These are phyloP conservation scores for Scleroderma bovista DNA, from an alignment of 768 basidiomycete genomes.

Conservation along the genomic window DNA sequence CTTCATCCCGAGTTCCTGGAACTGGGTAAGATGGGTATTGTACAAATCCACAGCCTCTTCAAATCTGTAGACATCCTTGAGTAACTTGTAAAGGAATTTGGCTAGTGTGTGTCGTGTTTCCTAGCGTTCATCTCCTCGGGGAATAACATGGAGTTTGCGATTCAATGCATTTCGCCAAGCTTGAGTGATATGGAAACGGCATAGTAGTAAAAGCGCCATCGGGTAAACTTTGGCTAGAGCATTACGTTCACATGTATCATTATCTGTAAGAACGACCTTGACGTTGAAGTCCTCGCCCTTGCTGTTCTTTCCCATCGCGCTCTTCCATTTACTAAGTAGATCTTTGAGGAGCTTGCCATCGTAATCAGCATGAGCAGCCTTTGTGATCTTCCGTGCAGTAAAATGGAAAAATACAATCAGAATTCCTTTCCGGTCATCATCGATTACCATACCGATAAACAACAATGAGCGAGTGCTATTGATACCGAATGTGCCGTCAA, in stretches of 20 bases:
- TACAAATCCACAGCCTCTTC: background rate
- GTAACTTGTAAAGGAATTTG: too few relatives aligned
- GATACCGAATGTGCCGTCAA: too few relatives aligned
- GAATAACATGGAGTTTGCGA: background rate
- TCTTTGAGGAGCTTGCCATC: conserved; percentile 3
- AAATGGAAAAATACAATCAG: conserved; percentile 31
- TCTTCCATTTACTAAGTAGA: too few relatives aligned
- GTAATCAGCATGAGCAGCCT: conserved; percentile 24
- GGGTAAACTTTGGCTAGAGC: conserved; percentile 28
- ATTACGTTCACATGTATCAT: conserved; percentile 28
- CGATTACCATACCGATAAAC: conserved; percentile 29
- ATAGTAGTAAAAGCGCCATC: conserved; percentile 29
- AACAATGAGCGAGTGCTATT: conserved; percentile 15
- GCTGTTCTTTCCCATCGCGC: too few relatives aligned
- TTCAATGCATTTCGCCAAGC: conserved; percentile 27
- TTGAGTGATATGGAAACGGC: conserved; percentile 35
- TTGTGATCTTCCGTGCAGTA: conserved; percentile 25
- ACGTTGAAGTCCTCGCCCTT: too few relatives aligned
- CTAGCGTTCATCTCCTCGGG: too few relatives aligned
- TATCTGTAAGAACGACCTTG: conserved; percentile 3
- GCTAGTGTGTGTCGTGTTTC: too few relatives aligned
- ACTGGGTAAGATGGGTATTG: background rate
- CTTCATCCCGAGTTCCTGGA: background rate
- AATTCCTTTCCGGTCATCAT: conserved; percentile 23
- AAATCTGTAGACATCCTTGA: background rate